Conservation (phyloP, 2,329 filamentous ascomycete species). For the Aquanectria penicillioides region DNA sequence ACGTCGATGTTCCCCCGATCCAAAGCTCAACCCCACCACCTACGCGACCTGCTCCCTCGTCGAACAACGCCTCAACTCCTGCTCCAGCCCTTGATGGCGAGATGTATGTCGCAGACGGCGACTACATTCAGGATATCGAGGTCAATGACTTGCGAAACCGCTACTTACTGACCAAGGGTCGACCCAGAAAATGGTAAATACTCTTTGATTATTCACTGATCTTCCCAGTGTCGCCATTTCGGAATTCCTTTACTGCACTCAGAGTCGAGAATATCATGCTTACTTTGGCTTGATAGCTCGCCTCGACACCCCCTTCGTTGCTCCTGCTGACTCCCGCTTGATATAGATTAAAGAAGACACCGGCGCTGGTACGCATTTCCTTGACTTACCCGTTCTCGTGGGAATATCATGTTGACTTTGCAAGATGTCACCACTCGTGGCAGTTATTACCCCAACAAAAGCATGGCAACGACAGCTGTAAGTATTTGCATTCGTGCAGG, state of each 20-base stretch:
- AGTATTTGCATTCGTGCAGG: conserved; percentile 48
- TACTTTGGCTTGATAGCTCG: conserved; percentile 74
- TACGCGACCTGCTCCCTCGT: conserved; percentile 49
- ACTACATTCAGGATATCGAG: conserved; percentile 99
- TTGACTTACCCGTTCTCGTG: conserved; percentile 47
- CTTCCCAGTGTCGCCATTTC: conserved; percentile 46
- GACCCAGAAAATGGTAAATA: conserved; percentile 99
- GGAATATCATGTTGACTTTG: conserved; percentile 67
- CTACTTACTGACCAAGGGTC: conserved; percentile 95
- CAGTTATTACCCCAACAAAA: conserved; percentile 97
- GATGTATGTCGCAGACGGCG: conserved; percentile 94
- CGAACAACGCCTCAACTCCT: conserved; percentile 43
- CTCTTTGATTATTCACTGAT: conserved; percentile 57
- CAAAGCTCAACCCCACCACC: conserved; percentile 61
- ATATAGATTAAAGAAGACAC: conserved; percentile 99
- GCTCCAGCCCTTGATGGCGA: conserved; percentile 77
- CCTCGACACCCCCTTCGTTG: conserved; percentile 73
- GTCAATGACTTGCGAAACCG: conserved; percentile 98
- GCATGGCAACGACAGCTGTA: conserved; percentile 93
- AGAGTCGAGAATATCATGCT: conserved; percentile 73
- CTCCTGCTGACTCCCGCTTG: conserved; percentile 95
- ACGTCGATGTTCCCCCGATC: conserved; percentile 88
- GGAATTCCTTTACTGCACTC: conserved; percentile 47
- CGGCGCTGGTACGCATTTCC: conserved; percentile 91
- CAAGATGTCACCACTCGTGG: conserved; percentile 98